Evolutionary conservation across 2,329 filamentous ascomycete species (phyloP).

Genomic region (Colletotrichum sp.): DNA sequence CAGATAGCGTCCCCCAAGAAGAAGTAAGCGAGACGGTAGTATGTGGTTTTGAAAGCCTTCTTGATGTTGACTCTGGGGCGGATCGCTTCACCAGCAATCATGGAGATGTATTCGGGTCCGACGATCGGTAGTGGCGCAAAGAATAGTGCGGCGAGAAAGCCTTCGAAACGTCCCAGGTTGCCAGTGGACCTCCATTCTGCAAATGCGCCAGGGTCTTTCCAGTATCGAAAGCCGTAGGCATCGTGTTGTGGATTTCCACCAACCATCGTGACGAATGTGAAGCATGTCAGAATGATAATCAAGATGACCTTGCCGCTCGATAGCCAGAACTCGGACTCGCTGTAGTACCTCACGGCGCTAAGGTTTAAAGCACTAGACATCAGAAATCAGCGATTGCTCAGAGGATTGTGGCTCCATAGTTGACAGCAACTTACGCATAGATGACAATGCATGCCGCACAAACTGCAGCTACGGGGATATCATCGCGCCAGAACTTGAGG

Average conservation of each 20-base stretch:
- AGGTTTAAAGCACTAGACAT: neutral
- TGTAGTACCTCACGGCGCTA: constrained; percentile 61
- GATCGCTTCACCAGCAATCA: constrained; percentile 73
- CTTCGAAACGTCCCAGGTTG: constrained; percentile 70
- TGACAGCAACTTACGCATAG: neutral
- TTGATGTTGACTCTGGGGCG: constrained; percentile 69
- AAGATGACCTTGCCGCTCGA: constrained; percentile 64
- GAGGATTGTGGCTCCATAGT: neutral
- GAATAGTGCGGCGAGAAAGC: constrained; percentile 72
- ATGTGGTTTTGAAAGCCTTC: constrained; percentile 74
- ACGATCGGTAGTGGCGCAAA: constrained; percentile 67
- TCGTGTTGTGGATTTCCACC: constrained; percentile 65
- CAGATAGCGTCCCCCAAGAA: constrained; percentile 73
- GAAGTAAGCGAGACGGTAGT: constrained; percentile 74
- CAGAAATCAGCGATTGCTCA: neutral
- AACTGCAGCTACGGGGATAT: constrained; percentile 28
- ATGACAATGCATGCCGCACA: neutral
- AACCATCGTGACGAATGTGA: constrained; percentile 66
- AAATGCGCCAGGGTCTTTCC: constrained; percentile 55
- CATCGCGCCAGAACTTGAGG: constrained; percentile 40
- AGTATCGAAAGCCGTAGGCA: constrained; percentile 71
- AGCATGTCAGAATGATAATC: constrained; percentile 66
- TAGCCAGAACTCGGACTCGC: constrained; percentile 75
- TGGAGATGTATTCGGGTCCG: constrained; percentile 71
- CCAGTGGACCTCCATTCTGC: constrained; percentile 64